A percentile compares a stretch with the other conserved stretches of the same genome.
phyloP scores from a whole-genome alignment of 345 rosid species.

The Arabidopsis suecica region DNA sequence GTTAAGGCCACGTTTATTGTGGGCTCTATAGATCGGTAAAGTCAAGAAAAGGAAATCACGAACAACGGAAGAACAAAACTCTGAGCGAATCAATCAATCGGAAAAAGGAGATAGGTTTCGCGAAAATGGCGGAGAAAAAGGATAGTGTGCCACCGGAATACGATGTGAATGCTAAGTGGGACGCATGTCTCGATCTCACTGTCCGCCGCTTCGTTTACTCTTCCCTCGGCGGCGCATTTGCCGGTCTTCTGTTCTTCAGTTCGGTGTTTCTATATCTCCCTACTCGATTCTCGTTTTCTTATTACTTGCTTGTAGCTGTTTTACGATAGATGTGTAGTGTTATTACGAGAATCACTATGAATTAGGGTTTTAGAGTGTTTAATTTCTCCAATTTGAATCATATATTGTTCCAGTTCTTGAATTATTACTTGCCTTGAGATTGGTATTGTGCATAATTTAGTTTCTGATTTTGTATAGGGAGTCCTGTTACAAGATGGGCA shows the following conservation, averaged over 20 bases:
- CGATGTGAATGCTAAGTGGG: slow-evolving; percentile 86
- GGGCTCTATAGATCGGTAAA: background rate
- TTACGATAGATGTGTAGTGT: background rate
- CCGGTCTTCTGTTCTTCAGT: slow-evolving; percentile 92
- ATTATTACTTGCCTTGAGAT: background rate
- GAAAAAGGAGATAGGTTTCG: background rate
- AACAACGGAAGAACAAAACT: background rate
- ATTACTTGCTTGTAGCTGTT: background rate
- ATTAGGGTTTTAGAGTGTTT: slow-evolving; percentile 18
- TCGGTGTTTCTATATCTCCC: background rate
- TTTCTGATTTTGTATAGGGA: slow-evolving; percentile 21
- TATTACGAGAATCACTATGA: background rate
- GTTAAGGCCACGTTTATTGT: background rate
- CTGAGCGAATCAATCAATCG: background rate
- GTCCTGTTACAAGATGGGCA: slow-evolving; percentile 43
- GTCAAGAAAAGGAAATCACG: background rate
- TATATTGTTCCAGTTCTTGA: background rate
- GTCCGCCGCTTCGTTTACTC: slow-evolving; percentile 85
- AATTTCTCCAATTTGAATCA: background rate
- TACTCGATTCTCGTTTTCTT: background rate
- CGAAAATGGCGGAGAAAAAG: slow-evolving; percentile 51
- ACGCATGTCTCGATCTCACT: slow-evolving; percentile 86
- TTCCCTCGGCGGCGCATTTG: slow-evolving; percentile 78
- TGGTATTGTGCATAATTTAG: background rate
- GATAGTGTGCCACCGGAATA: slow-evolving; percentile 45